These are phyloP conservation scores for Tarenaya hassleriana DNA, from an alignment of 345 rosid species.

Conservation along the genomic window DNA sequence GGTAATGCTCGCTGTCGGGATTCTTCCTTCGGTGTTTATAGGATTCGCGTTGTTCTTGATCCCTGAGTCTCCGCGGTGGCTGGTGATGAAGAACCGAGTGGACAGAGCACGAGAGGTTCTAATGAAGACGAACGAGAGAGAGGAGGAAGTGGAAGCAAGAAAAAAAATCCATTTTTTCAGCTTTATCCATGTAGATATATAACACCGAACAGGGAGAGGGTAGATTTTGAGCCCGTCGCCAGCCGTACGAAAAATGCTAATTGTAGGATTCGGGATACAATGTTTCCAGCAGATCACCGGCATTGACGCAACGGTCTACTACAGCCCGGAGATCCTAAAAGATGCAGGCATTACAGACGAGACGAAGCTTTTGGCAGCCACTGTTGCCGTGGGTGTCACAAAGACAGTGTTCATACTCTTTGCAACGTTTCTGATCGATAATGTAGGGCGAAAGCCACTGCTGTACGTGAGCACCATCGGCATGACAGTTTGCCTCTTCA, in stretches of 20 bases:
- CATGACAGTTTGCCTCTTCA: conserved; percentile 63
- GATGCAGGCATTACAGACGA: conserved; percentile 55
- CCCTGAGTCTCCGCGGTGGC: conserved; percentile 93
- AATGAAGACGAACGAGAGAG: conserved; percentile 60
- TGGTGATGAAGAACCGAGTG: conserved; percentile 66
- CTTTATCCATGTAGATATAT: conserved; percentile 78
- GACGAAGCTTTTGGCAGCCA: conserved; percentile 58
- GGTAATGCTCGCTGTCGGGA: conserved; percentile 86
- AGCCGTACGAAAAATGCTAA: conserved; percentile 52
- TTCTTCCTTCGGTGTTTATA: conserved; percentile 69
- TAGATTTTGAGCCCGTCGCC: conserved; percentile 74
- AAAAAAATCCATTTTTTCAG: no score
- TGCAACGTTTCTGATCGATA: conserved; percentile 63
- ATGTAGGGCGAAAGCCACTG: conserved; percentile 65
- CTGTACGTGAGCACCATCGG: conserved; percentile 79
- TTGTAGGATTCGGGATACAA: conserved; percentile 77
- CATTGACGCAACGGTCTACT: conserved; percentile 73
- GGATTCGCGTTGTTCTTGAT: conserved; percentile 71
- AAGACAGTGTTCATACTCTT: conserved; percentile 59
- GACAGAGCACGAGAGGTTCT: conserved; percentile 73
- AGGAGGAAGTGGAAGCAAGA: conserved; percentile 67
- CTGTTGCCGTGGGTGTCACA: conserved; percentile 68
- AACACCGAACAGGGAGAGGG: conserved; percentile 62
- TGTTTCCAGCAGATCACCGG: conserved; percentile 87
- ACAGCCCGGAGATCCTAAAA: conserved; percentile 68